A percentile compares a stretch with the other conserved stretches of the same genome.
Conservation (phyloP, 2,329 filamentous ascomycete species). For the Neurospora crassa region DNA sequence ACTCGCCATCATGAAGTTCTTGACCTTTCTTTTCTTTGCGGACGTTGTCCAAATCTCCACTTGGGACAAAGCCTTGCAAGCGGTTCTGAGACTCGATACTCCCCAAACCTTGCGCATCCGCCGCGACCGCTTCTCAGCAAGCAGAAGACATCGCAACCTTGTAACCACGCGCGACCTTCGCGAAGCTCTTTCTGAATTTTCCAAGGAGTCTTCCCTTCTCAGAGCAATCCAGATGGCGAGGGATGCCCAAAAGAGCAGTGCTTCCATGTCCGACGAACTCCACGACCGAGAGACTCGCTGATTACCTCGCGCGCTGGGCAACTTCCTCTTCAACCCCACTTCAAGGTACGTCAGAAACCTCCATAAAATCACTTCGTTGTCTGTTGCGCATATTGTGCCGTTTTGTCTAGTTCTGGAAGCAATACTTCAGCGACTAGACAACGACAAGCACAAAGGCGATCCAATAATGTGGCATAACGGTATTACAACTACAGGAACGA, state of each 20-base stretch:
- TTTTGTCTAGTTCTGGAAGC: no score
- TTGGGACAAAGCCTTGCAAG: background rate
- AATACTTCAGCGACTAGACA: no score
- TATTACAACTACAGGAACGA: no score
- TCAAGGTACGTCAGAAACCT: background rate
- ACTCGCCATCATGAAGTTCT: background rate
- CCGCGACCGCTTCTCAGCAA: background rate
- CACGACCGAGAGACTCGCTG: background rate
- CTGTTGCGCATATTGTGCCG: no score
- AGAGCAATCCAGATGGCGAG: background rate
- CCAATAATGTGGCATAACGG: no score
- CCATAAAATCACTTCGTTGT: no score
- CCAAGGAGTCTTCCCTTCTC: background rate
- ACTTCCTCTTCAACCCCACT: background rate
- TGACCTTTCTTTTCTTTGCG: background rate
- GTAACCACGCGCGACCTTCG: background rate
- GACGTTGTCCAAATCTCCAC: background rate
- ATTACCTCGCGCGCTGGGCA: background rate
- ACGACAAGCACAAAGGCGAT: no score
- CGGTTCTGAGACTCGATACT: background rate
- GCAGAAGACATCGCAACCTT: background rate
- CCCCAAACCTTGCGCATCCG: background rate
- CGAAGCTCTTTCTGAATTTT: background rate
- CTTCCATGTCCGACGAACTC: background rate
- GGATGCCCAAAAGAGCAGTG: background rate